Base-by-base conservation (phyloP, 352 stramenopile genomes). In the Chrysophaeum taylorii region DNA sequence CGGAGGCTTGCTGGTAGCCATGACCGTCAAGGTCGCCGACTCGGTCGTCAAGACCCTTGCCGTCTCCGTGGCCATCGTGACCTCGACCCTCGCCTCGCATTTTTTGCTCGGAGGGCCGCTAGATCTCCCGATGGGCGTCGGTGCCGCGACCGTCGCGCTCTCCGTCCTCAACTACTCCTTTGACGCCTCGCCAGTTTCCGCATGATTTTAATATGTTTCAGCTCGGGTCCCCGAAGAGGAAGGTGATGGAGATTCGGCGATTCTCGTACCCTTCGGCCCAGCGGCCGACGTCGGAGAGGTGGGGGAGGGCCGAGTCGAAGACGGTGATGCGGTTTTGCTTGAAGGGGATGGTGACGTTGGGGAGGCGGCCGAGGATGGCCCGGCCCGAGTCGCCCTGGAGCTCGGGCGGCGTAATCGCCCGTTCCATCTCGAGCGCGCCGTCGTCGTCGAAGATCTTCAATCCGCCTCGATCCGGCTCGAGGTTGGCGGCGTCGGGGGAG, bases 11-110 rank as follows among this genome's bases (percentile, higher is more conserved):
- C 74, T 92, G n/a, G 85, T 90, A 37, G 85, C 85, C 23, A 70
- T 90, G 18, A 85, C 79, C 9, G 85, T 90, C 67, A 92, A 92
- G 70, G 80, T 89, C 66, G 84, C 83, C 39, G 84, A 92, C 73
- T 83, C 83, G 1, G 88, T 92, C 70, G 68, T 92, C 18, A 92
- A 92, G 75, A 92, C 85, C 29, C 73, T 92, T 31, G 84, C 85
- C 23, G 85, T 81, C 9, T 57, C 45, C 45, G 31, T 57, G 18
- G n/a, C 45, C 45, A 67, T 69, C 67, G 42, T 71, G 29, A 69
- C 33, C 23, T 69, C 27, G 48, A 71, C 86, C 60, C 70, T 86
- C 15, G 80, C 78, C 16, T 74, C 75, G 42, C 75, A 85, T 61
- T 79, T 72, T 31, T 42, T 86, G 18, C 70, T 89, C 43, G 77